Conservation (phyloP, 805 yeast genomes). For the Cyberlindnera veronae region DNA sequence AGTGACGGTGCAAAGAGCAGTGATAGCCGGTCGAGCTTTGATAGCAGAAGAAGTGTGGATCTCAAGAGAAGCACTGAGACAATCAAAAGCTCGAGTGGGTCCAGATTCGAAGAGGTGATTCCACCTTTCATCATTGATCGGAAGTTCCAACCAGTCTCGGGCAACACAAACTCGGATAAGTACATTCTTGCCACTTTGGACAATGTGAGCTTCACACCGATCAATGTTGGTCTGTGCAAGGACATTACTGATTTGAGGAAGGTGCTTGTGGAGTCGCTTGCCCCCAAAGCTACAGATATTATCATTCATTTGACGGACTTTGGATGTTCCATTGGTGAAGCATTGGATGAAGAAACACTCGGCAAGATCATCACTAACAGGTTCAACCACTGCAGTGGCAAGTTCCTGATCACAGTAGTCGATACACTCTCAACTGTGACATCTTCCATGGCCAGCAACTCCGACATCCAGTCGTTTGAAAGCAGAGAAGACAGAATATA, state of each 20-base stretch:
- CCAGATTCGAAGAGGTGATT: slow-evolving; percentile 8
- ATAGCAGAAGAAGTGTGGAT: slow-evolving; percentile 7
- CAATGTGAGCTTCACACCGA: slow-evolving; percentile 49
- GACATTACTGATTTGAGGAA: slow-evolving; percentile 38
- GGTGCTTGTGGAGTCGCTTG: slow-evolving; percentile 35
- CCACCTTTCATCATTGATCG: slow-evolving; percentile 29
- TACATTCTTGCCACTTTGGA: slow-evolving; percentile 63
- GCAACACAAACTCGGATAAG: slow-evolving; percentile 29
- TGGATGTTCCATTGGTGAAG: slow-evolving; percentile 54
- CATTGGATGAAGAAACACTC: slow-evolving; percentile 48
- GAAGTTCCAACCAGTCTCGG: slow-evolving; percentile 37
- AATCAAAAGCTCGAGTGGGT: slow-evolving; percentile 3
- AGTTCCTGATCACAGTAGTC: slow-evolving; percentile 32
- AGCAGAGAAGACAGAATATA: slow-evolving; percentile 42
- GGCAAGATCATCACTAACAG: slow-evolving; percentile 33
- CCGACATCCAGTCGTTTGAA: slow-evolving; percentile 54
- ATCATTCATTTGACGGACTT: slow-evolving; percentile 66
- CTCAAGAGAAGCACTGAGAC: slow-evolving; percentile 6
- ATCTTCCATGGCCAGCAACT: slow-evolving; percentile 37
- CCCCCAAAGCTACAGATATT: slow-evolving; percentile 25
- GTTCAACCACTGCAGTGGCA: slow-evolving; percentile 33
- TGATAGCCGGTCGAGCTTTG: slow-evolving; percentile 10
- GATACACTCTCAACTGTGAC: slow-evolving; percentile 35
- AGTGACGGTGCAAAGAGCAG: slow-evolving; percentile 5
- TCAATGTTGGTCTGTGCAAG: slow-evolving; percentile 35